Base-by-base conservation (phyloP, 495 filamentous ascomycete genomes). In the Extremus antarcticus region DNA sequence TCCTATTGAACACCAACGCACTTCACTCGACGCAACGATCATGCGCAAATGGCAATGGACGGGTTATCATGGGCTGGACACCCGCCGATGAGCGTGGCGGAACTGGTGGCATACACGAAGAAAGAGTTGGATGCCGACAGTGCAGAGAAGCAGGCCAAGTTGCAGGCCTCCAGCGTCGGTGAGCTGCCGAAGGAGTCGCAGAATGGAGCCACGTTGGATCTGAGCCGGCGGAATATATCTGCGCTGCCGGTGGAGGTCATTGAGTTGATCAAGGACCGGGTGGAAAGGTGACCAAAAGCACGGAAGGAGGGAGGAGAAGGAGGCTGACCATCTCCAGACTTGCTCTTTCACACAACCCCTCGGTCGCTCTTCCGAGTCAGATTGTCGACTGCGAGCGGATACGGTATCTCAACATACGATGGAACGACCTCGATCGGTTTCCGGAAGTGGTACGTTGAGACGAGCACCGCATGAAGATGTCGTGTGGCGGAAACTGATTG, bases 341-440 rank as follows among this genome's bases (percentile, higher is more conserved):
- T 47, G 90, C 90, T 19, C 72, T 95, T 47, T 90, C 90, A 16
- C 88, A 95, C 70, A 98, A 98, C 67, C 82, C 83, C 49, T 71
- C 95, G 19, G 77, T 83, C 32, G 79, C 83, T 32, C 83, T 98
- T 50, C 88, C 90, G 0, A 73, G 79, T 29, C 81, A 86, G 29
- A 88, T 98, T 60, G 78, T 85, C n/a, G 84, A 88, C 62, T 94
- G 92, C 69, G 85, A 78, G 29, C 85, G 87, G 53, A 76, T 98
- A 46, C 87, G 87, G 40, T 98, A 98, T 65, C 81, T 98, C n/a
- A 98, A 98, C 63, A 83, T 95, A 50, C 76, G 91, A 58, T 83
- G 83, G 46, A 98, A 98, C 65, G 76, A 79, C 53, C 87, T 96
- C 53, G 82, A 79, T 58, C 87, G 95, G 65, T 92, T 98, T 65